Evolutionary conservation across 805 yeast species (phyloP), one percentile per base, ranked within the genome.

Genomic region (Kurtzmaniella cleridarum): DNA sequence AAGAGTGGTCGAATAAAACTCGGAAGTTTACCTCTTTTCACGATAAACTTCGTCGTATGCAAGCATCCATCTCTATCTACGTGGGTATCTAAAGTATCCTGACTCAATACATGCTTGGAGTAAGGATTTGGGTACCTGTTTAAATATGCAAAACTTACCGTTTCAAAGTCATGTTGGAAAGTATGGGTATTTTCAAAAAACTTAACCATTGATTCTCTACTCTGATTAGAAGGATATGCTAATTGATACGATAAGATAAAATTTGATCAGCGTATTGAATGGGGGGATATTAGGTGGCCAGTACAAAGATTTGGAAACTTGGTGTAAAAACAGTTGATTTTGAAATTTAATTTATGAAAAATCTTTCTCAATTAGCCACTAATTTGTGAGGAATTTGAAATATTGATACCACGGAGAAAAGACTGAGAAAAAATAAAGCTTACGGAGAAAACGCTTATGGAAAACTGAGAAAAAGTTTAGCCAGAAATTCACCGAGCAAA

Each of bases 1-100:
- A 89, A 58, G 39, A 88, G 76, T 3, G 91, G 91, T 48, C 73
- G 75, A 20, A 84, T 78, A 78, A 93, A 88, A 28, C 67, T 59
- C 4, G 97, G 97, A 29, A 90, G 66, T 47, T 87, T 72, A 2
- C 97, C 97, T 3, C 75, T 66, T 56, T 90, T 91, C 48, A 76
- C 76, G 32, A 90, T 78, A 30, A 90, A 65, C 47, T 91, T 73
- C 3, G 91, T 84, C 29, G 85, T 79, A 47, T 77, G 74, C 34
- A 90, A 70, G 36, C 78, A 69, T 17, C 95, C 95, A 9, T 77
- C 65, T 1, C 54, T 46, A 45, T 82, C 87, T 14, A 87, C 67
- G 43, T 65, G 57, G 37, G 75, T 64, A 27, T 78, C 78, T 12
- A 90, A 55, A 2, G 95, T 84, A 57, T 90, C 98, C 20, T 79